Percentiles rank a stretch among this genome's conserved stretches.
Conservation (phyloP, 1,284 basidiomycete genomes). For the Vanrija sp. region DNA sequence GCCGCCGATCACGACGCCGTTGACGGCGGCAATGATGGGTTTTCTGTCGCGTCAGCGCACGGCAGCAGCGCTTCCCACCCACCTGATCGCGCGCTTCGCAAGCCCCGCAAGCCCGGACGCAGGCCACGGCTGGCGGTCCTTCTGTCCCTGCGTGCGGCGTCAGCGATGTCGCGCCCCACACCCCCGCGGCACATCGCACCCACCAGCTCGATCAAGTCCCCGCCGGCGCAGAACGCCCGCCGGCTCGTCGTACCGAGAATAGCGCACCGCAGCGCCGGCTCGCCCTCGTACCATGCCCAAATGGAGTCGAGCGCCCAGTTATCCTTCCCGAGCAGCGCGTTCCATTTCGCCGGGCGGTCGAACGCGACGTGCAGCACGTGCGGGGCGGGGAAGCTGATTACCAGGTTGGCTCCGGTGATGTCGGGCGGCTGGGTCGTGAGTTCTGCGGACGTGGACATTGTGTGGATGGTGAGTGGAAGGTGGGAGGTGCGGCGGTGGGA, state of each 20-base stretch:
- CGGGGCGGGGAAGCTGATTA: conserved; percentile 10
- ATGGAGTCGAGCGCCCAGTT: conserved; percentile 3
- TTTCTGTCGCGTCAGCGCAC: conserved; percentile 1
- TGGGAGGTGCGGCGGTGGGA: no score
- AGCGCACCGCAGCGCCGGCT: conserved; percentile 10
- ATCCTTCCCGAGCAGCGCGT: conserved; percentile 5
- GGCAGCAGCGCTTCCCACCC: not conserved
- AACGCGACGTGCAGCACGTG: conserved; percentile 15
- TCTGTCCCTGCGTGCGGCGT: no score
- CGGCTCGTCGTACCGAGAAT: conserved; percentile 10
- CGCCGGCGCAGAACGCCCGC: conserved; percentile 12
- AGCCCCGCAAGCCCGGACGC: conserved; percentile 5
- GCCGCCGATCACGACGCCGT: conserved; percentile 12
- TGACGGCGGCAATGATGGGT: conserved; percentile 11
- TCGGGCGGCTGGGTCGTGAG: conserved; percentile 2
- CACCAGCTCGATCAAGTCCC: conserved; percentile 14
- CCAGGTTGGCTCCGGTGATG: not conserved
- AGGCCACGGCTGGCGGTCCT: not conserved
- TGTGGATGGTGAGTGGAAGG: no score
- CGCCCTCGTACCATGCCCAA: conserved; percentile 15
- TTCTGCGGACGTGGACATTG: no score
- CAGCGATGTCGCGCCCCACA: no score
- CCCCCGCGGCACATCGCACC: not conserved
- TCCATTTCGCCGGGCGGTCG: conserved; percentile 10
- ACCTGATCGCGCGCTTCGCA: not conserved